These are phyloP conservation scores for Jamesozyma hellenica DNA, from an alignment of 805 yeast species.

Conservation along the genomic window DNA sequence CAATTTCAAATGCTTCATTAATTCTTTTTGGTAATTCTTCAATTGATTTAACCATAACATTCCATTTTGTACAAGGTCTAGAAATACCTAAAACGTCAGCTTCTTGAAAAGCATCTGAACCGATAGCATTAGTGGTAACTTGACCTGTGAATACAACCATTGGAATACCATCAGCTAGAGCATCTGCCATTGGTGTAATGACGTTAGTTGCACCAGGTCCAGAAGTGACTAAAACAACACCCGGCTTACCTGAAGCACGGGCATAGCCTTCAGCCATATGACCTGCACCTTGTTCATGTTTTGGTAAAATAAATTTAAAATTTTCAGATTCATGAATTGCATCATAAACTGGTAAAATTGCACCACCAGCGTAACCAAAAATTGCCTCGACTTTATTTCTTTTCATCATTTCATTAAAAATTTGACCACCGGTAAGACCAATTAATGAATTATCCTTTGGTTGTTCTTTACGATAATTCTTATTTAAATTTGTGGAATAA, in stretches of 20 bases:
- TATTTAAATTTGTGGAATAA: no score
- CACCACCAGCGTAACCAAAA: slow-evolving; percentile 98
- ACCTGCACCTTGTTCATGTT: slow-evolving; percentile 99
- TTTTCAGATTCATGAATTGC: slow-evolving; percentile 87
- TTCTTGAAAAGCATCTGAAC: slow-evolving; percentile 98
- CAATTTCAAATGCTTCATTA: slow-evolving; percentile 96
- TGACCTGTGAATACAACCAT: slow-evolving; percentile 95
- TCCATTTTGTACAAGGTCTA: slow-evolving; percentile 97
- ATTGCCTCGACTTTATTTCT: slow-evolving; percentile 92
- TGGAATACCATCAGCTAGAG: slow-evolving; percentile 94
- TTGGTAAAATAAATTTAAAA: slow-evolving; percentile 84
- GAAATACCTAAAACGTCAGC: slow-evolving; percentile 97
- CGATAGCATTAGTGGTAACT: slow-evolving; percentile 90
- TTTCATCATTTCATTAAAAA: slow-evolving; percentile 97
- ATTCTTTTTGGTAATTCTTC: slow-evolving; percentile 92
- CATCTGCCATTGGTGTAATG: slow-evolving; percentile 97
- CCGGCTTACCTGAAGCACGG: slow-evolving; percentile 88
- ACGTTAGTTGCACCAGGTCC: slow-evolving; percentile 99
- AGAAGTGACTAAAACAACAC: slow-evolving; percentile 95
- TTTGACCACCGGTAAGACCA: slow-evolving; percentile 96
- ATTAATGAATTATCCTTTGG: slow-evolving; percentile 66
- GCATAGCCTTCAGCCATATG: slow-evolving; percentile 99
- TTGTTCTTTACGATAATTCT: background rate
- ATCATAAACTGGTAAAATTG: slow-evolving; percentile 93
- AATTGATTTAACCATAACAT: slow-evolving; percentile 92